These are phyloP conservation scores for Elymus sibiricus DNA, from an alignment of 176 grass and related monocot genomes.

Conservation along the genomic window DNA sequence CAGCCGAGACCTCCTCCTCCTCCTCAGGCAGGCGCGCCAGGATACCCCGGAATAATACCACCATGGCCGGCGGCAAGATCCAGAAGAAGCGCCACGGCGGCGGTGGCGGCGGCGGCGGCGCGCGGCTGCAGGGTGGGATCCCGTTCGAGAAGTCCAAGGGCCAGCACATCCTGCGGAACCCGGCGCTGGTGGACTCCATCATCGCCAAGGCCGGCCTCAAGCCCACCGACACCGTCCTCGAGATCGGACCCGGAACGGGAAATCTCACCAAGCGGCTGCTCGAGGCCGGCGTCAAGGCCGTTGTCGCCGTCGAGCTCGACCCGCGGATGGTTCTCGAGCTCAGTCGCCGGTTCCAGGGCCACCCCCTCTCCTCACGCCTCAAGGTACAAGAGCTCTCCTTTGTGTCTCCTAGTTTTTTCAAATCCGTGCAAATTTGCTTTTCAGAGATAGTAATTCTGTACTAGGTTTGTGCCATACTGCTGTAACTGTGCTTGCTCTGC, in stretches of 20 bases:
- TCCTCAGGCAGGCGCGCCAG: background rate
- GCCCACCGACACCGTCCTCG: slow-evolving; percentile 87
- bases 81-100: slow-evolving; percentile 63
- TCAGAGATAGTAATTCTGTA: background rate
- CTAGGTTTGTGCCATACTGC: background rate
- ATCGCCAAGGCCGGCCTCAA: slow-evolving; percentile 87
- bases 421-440: background rate
- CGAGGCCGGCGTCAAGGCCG: slow-evolving; percentile 75
- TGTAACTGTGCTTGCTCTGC: background rate
- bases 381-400: slow-evolving; percentile 32
- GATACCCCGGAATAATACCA: background rate
- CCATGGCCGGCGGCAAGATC: slow-evolving; percentile 86
- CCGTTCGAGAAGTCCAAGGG: slow-evolving; percentile 98
- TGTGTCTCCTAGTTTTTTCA: background rate
- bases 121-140: slow-evolving; percentile 60
- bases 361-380: slow-evolving; percentile 62
- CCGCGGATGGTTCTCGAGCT: slow-evolving; percentile 97
- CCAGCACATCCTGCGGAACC: slow-evolving; percentile 88
- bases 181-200: slow-evolving; percentile 81
- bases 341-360: slow-evolving; percentile 79
- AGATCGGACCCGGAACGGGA: slow-evolving; percentile 91
- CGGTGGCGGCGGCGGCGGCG: slow-evolving; percentile 34
- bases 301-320: slow-evolving; percentile 95
- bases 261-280: slow-evolving; percentile 96
- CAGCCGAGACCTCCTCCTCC: background rate